Conservation (phyloP, 768 basidiomycete genomes). For the Glaciozyma antarctica region DNA sequence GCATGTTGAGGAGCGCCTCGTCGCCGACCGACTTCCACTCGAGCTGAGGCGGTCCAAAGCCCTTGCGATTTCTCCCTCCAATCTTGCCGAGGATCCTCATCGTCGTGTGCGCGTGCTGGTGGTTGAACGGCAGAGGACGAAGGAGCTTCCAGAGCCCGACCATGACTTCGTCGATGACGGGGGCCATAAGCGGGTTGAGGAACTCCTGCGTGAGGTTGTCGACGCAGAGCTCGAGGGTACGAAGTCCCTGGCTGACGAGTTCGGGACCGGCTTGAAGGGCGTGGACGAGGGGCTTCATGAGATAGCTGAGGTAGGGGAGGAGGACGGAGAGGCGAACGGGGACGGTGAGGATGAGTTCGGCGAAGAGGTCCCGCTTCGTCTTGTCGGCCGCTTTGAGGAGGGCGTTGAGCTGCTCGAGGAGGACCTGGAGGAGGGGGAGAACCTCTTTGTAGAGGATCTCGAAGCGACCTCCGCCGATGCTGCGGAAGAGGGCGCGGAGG, state of each 20-base stretch:
- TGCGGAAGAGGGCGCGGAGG: conserved; percentile 81
- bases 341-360: conserved; percentile 93
- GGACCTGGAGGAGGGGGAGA: conserved; percentile 86
- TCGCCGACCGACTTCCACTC: conserved; percentile 62
- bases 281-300: conserved; percentile 91
- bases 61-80: conserved; percentile 81
- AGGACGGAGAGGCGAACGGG: conserved; percentile 91
- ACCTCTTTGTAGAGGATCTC: conserved; percentile 94
- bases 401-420: conserved; percentile 87
- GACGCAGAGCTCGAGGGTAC: conserved; percentile 96
- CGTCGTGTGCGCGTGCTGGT: conserved; percentile 84
- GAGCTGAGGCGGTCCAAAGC: conserved; percentile 68
- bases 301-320: conserved; percentile 82
- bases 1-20: conserved; percentile 59
- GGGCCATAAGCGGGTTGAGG: conserved; percentile 87
- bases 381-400: conserved; percentile 68
- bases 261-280: conserved; percentile 80
- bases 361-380: conserved; percentile 73
- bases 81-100: conserved; percentile 93
- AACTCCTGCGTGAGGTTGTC: conserved; percentile 98
- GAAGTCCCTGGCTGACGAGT: conserved; percentile 84
- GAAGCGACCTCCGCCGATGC: conserved; percentile 84
- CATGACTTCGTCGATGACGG: conserved; percentile 87
- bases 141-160: conserved; percentile 83
- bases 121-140: conserved; percentile 73